Evolutionary conservation across 495 filamentous ascomycete species (phyloP).

Genomic region (Neurospora sp.): DNA sequence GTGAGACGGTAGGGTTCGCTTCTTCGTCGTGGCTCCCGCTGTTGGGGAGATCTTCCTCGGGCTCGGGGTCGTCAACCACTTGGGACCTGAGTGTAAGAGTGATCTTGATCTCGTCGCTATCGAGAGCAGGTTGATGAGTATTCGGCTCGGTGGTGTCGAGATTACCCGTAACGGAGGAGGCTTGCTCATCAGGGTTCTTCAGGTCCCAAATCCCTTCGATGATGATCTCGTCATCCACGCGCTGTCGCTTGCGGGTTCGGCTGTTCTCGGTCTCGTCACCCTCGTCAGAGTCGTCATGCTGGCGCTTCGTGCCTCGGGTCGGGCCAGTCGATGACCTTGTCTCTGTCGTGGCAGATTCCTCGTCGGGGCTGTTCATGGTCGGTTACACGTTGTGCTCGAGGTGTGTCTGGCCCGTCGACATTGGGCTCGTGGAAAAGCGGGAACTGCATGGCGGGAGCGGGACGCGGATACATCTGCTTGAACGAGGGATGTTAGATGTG

Average conservation of each 20-base stretch:
- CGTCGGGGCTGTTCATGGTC: not conserved
- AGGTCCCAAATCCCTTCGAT: not conserved
- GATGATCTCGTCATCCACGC: not conserved
- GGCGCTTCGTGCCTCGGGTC: not conserved
- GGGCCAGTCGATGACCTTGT: not conserved
- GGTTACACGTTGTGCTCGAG: not conserved
- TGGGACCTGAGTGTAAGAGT: not conserved
- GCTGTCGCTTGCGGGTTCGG: not conserved
- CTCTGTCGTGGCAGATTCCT: not conserved
- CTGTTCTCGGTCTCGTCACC: not conserved
- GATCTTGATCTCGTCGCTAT: not conserved
- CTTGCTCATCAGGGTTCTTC: not conserved
- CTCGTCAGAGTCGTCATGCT: not conserved
- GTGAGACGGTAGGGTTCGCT: not conserved
- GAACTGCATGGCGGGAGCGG: not conserved
- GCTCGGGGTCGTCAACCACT: not conserved
- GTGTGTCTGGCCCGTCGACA: not conserved
- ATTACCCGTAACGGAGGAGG: not conserved
- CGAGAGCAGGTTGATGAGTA: not conserved
- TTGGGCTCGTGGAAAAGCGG: not conserved
- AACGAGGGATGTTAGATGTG: not conserved
- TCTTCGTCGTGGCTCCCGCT: not conserved
- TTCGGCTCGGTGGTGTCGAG: not conserved
- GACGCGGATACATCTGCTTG: not conserved
- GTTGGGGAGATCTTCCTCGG: rapidly evolving